A percentile compares a stretch with the other conserved stretches of the same genome.
Evolutionary conservation across 768 basidiomycete species (phyloP).

Genomic region (Rhizopogon vesiculosus): DNA sequence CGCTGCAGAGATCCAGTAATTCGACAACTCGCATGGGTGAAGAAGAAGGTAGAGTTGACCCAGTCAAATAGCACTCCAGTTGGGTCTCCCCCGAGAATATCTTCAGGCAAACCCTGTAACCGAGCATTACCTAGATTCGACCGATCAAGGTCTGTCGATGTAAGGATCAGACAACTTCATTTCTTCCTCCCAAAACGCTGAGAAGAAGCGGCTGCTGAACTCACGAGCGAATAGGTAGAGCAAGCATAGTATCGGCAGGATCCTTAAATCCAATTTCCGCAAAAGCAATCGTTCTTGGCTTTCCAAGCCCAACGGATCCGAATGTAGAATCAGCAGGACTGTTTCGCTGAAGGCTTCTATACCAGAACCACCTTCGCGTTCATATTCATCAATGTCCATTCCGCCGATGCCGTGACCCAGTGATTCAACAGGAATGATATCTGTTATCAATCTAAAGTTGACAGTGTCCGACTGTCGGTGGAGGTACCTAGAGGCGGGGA

Average conservation of each 20-base stretch:
- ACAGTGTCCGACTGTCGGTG: too few species aligned
- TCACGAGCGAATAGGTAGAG: constrained; percentile 74
- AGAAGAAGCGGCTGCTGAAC: constrained; percentile 19
- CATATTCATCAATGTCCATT: not conserved
- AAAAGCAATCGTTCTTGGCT: constrained; percentile 44
- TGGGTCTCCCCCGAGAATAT: constrained; percentile 62
- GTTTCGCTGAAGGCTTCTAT: constrained; percentile 1
- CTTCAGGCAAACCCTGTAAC: constrained; percentile 62
- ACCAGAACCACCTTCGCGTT: constrained; percentile 23
- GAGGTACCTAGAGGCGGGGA: too few species aligned
- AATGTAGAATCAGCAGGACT: constrained; percentile 8
- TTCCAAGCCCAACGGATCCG: constrained; percentile 22
- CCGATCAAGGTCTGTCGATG: constrained; percentile 54
- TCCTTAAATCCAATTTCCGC: constrained; percentile 61
- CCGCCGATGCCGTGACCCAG: not conserved
- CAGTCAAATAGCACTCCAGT: constrained; percentile 69
- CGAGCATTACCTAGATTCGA: constrained; percentile 79
- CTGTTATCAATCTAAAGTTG: too few species aligned
- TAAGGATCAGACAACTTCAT: not conserved
- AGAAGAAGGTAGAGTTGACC: constrained; percentile 74
- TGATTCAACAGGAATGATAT: too few species aligned
- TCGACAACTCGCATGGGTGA: constrained; percentile 57
- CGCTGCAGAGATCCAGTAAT: not conserved
- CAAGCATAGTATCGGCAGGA: constrained; percentile 68
- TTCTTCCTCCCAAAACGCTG: too few species aligned